These are phyloP conservation scores for Cladophialophora psammophila DNA, from an alignment of 2,329 filamentous ascomycete genomes.

Conservation along the genomic window DNA sequence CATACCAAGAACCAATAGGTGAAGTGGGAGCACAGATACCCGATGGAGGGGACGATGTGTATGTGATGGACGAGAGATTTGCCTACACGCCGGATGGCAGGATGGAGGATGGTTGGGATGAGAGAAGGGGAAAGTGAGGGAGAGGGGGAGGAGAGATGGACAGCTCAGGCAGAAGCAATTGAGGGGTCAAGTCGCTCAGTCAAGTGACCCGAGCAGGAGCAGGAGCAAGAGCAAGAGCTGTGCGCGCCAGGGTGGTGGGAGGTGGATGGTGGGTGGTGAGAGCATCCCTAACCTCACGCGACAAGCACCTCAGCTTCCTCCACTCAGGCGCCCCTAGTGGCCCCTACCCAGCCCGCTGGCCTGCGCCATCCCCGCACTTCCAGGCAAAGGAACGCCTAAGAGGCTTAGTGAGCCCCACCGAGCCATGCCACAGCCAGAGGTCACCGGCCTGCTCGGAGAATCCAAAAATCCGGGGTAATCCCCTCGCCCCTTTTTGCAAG, in stretches of 20 bases:
- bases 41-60: slow-evolving; percentile 17
- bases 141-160: slow-evolving; percentile 25
- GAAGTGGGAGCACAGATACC: slow-evolving; percentile 16
- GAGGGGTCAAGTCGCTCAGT: slow-evolving; percentile 26
- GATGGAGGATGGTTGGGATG: slow-evolving; percentile 21
- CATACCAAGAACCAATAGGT: slow-evolving; percentile 32
- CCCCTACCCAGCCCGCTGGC: not conserved
- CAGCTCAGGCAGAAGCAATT: slow-evolving; percentile 27
- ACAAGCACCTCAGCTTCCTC: slow-evolving; percentile 25
- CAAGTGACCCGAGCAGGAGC: slow-evolving; percentile 32
- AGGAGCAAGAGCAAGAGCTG: not conserved
- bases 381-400: slow-evolving; percentile 7
- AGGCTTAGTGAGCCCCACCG: not conserved
- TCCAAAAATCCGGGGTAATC: slow-evolving; percentile 36
- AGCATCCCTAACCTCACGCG: slow-evolving; percentile 30
- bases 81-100: slow-evolving; percentile 14
- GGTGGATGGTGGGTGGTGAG: slow-evolving; percentile 1
- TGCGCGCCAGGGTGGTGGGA: not conserved
- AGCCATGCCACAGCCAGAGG: not conserved
- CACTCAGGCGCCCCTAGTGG: slow-evolving; percentile 5
- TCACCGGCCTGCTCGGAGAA: slow-evolving; percentile 28
- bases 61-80: slow-evolving; percentile 15
- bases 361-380: slow-evolving; percentile 32
- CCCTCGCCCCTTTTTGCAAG: slow-evolving; percentile 4
- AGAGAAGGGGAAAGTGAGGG: slow-evolving; percentile 23